phyloP scores from a whole-genome alignment of 2,329 filamentous ascomycete genomes.

The Stemphylium beticola region DNA sequence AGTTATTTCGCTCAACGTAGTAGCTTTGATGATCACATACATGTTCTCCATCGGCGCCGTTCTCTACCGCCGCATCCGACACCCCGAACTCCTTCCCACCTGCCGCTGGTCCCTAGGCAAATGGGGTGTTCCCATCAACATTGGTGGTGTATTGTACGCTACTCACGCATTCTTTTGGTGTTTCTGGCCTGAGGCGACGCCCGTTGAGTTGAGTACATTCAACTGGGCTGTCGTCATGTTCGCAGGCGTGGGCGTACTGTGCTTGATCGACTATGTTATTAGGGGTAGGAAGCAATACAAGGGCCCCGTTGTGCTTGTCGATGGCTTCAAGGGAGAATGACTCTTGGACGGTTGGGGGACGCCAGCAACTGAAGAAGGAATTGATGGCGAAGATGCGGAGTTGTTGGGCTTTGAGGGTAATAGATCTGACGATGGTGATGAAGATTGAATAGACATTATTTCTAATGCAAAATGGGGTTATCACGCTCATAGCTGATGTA shows the following conservation, averaged over 20 bases:
- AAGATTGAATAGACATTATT: conserved; percentile 2
- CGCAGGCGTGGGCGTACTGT: conserved; percentile 33
- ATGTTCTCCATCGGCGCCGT: conserved; percentile 51
- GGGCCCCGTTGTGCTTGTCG: conserved; percentile 39
- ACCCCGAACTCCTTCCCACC: conserved; percentile 46
- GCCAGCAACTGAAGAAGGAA: neutral
- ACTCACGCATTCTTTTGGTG: conserved; percentile 51
- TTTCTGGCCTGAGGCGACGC: conserved; percentile 48
- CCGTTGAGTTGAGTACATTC: conserved; percentile 33
- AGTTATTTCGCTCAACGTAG: conserved; percentile 50
- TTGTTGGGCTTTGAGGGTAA: neutral
- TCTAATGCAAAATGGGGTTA: no score
- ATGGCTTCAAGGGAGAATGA: conserved; percentile 33
- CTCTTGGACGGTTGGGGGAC: neutral
- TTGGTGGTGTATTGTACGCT: conserved; percentile 45
- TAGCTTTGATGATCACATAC: conserved; percentile 51
- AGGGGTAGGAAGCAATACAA: conserved; percentile 43
- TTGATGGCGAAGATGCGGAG: neutral
- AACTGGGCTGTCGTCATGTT: conserved; percentile 50
- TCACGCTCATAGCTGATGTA: no score
- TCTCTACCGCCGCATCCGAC: conserved; percentile 47
- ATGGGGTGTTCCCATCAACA: conserved; percentile 49
- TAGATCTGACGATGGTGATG: neutral
- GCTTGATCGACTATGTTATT: conserved; percentile 37
- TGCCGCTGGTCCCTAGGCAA: conserved; percentile 50